phyloP scores from a whole-genome alignment of 129 eudicot species.

The Glebionis coronaria region DNA sequence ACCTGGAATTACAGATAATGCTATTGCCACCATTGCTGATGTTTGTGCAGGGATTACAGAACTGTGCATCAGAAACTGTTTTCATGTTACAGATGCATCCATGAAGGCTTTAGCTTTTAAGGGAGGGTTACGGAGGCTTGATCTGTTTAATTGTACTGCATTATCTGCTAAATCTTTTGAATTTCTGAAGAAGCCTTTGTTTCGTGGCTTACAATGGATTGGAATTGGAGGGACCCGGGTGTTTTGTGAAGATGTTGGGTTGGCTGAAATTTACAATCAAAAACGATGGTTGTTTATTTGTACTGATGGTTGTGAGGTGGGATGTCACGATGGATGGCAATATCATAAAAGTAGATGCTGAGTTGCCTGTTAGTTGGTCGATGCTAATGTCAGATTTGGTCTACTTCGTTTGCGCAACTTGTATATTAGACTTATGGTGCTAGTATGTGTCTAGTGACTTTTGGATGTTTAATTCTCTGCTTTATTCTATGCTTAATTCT shows the following conservation, averaged over 20 bases:
- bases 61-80: conserved; percentile 55
- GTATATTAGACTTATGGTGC: too few species aligned
- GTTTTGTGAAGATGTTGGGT: conserved; percentile 12
- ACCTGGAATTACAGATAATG: conserved; percentile 51
- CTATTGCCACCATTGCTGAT: conserved; percentile 27
- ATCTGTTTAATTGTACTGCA: conserved; percentile 45
- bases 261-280: conserved; percentile 23
- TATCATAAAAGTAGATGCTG: conserved; percentile 28
- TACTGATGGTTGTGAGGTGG: conserved; percentile 60
- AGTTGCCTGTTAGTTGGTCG: too few species aligned
- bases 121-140: conserved; percentile 39
- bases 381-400: too few species aligned
- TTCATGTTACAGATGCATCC: conserved; percentile 52
- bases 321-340: conserved; percentile 83
- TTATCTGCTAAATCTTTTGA: conserved; percentile 31
- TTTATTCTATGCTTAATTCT: too few species aligned
- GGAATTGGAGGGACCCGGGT: conserved; percentile 55
- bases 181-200: conserved; percentile 39
- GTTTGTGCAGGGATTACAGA: conserved; percentile 37
- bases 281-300: conserved; percentile 53
- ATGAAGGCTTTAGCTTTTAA: conserved; percentile 42
- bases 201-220: conserved; percentile 62
- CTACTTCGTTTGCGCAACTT: too few species aligned
- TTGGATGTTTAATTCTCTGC: too few species aligned
- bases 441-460: too few species aligned